These are phyloP conservation scores for Dillenia suffruticosa DNA, from an alignment of 164 flowering plant species.

Conservation along the genomic window DNA sequence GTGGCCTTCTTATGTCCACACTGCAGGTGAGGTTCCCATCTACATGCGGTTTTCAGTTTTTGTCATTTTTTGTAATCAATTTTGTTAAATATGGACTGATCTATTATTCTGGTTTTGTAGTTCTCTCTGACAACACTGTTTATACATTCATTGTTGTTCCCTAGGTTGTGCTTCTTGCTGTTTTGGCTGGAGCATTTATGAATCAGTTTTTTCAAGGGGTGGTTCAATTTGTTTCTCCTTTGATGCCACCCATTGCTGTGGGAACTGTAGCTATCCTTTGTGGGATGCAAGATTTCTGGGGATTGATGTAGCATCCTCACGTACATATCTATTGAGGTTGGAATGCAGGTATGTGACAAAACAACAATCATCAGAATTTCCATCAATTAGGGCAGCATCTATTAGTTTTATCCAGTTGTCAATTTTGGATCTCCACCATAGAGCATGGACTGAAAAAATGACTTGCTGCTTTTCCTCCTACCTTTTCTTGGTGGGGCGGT, in stretches of 20 bases:
- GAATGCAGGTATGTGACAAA: conserved; percentile 70
- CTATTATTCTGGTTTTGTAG: too few relatives aligned
- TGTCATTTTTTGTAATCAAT: too few relatives aligned
- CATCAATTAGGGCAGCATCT: not conserved
- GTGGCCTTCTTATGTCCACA: conserved; percentile 67
- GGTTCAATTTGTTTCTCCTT: conserved; percentile 68
- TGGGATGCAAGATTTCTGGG: conserved; percentile 71
- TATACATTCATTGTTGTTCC: not conserved
- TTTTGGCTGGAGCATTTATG: conserved; percentile 71
- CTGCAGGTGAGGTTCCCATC: conserved; percentile 46
- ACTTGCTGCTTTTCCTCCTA: too few relatives aligned
- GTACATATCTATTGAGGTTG: conserved; percentile 90
- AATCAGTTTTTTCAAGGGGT: conserved; percentile 69
- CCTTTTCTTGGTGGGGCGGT: too few relatives aligned
- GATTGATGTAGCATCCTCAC: conserved; percentile 60
- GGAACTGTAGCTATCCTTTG: conserved; percentile 76
- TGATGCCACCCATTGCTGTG: conserved; percentile 85
- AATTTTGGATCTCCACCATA: too few relatives aligned
- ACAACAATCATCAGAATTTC: not conserved
- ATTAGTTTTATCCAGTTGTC: not conserved
- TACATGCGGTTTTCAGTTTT: too few relatives aligned
- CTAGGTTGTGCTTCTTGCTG: conserved; percentile 90
- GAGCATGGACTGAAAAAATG: too few relatives aligned
- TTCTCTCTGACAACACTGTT: not conserved
- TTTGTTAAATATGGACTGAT: too few relatives aligned